These are phyloP conservation scores for Fraxinus americana DNA, from an alignment of 257 asterid species.

Conservation along the genomic window DNA sequence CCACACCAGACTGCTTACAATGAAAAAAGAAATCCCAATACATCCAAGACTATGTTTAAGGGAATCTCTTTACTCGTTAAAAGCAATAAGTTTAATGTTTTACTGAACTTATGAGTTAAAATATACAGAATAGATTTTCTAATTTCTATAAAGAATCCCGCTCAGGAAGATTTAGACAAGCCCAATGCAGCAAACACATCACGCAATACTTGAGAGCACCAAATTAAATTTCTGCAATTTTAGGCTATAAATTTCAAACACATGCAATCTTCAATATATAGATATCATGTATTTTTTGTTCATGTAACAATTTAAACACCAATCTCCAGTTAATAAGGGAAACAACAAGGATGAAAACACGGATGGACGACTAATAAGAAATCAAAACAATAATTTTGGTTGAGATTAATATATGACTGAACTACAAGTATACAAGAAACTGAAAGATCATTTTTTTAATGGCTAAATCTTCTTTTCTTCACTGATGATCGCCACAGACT, in stretches of 20 bases:
- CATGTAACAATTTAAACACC: background rate
- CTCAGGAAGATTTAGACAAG: slow-evolving; percentile 1
- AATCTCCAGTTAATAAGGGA: background rate
- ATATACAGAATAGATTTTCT: slow-evolving; percentile 10
- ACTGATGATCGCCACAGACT: slow-evolving; percentile 21
- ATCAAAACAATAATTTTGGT: background rate
- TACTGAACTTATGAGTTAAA: slow-evolving; percentile 15
- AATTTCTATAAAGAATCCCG: slow-evolving; percentile 21
- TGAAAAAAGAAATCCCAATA: background rate
- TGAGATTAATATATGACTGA: background rate
- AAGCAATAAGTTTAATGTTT: slow-evolving; percentile 24
- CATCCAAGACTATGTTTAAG: too few species aligned
- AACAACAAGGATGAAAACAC: background rate
- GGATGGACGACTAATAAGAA: slow-evolving; percentile 1
- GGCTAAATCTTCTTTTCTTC: background rate
- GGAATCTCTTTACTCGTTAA: background rate
- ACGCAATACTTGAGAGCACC: slow-evolving; percentile 29
- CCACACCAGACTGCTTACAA: slow-evolving; percentile 5
- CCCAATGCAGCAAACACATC: slow-evolving; percentile 3
- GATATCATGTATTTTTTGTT: too few species aligned
- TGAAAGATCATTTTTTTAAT: background rate
- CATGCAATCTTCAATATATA: background rate
- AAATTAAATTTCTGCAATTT: slow-evolving; percentile 18
- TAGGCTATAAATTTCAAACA: slow-evolving; percentile 17
- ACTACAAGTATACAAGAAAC: background rate